Base-by-base conservation (phyloP, 169 alveolate species). In the Cryptosporidium canis region DNA sequence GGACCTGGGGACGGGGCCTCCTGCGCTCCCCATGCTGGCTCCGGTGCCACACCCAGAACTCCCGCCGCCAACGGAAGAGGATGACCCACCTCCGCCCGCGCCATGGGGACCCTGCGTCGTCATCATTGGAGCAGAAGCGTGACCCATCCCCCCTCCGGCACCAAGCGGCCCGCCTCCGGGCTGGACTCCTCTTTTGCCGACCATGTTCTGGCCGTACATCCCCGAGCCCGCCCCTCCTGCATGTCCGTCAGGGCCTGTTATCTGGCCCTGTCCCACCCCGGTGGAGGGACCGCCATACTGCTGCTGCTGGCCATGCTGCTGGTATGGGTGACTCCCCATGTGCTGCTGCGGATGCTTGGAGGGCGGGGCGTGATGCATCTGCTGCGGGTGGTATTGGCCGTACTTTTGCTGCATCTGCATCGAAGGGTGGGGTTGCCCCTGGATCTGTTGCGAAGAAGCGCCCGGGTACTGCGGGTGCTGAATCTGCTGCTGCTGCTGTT, bases 401-500 rank as follows among this genome's bases (percentile, higher is more conserved):
- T 61, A 35, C 18, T 61, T 29, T 61, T 61, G 68, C 18, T 61
- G 68, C 68, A 33, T 29, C 41, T 61, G 68, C 63, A 51, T 51
- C 2, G 63, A 51, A 18, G 24, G 63, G 35, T 61, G 68, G n/a
- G 41, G 1, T 6, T 61, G 68, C 41, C 45, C 48, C 29, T 61
- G 68, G 6, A 14, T 29, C 27, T 24, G 47, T 9, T 61, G 68
- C 47, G 18, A 11, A 21, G 64, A 53, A 31, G 24, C 5, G 64
- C 9, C 39, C 45, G 51, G n/a, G 14, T 67, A 43, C 64, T 70
- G 84, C 27, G 18, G 67, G 41, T 70, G 84, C 37, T 47, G 37
- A 29, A 35, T 45, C 24, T 70, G 84, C 35, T 43, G 84, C 4
- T 51, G 66, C 6, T 4, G 84, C 24, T 70, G 84, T 1, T 24